Evolutionary conservation across 2,329 filamentous ascomycete genomes (phyloP).

Genomic region (Claviceps pusilla): DNA sequence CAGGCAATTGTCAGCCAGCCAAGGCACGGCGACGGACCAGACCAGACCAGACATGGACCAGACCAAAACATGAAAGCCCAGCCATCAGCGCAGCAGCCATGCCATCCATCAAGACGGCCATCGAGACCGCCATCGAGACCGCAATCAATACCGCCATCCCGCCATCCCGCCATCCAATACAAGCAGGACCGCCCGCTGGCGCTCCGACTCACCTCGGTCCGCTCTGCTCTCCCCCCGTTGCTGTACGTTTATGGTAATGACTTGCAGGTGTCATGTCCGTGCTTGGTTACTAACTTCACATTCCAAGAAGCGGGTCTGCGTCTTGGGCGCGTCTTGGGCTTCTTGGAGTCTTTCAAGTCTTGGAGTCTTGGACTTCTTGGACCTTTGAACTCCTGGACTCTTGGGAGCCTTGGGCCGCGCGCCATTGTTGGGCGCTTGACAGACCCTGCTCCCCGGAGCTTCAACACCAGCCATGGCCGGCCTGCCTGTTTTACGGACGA

Average conservation of each 20-base stretch:
- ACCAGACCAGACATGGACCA: not conserved
- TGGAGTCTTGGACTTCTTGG: too few relatives aligned
- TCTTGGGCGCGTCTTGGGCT: not conserved
- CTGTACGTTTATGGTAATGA: not conserved
- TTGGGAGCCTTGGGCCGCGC: not conserved
- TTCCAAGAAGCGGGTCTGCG: not conserved
- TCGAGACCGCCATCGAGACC: not conserved
- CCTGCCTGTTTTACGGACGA: not conserved
- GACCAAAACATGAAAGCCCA: too few relatives aligned
- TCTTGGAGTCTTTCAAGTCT: too few relatives aligned
- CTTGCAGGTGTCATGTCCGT: not conserved
- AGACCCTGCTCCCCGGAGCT: not conserved
- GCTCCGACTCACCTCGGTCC: not conserved
- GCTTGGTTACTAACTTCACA: not conserved
- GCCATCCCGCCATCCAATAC: too few relatives aligned
- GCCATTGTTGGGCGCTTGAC: not conserved
- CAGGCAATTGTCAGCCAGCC: not conserved
- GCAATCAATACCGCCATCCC: not conserved
- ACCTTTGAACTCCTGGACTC: too few relatives aligned
- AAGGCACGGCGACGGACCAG: not conserved
- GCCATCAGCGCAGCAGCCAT: not conserved
- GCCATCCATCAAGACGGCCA: not conserved
- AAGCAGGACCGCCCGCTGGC: too few relatives aligned
- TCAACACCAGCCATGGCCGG: not conserved
- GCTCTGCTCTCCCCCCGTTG: too few relatives aligned